Percentiles rank a stretch among this genome's conserved stretches.
Conservation (phyloP, 768 basidiomycete genomes). For the Phanerochaete carnosa region DNA sequence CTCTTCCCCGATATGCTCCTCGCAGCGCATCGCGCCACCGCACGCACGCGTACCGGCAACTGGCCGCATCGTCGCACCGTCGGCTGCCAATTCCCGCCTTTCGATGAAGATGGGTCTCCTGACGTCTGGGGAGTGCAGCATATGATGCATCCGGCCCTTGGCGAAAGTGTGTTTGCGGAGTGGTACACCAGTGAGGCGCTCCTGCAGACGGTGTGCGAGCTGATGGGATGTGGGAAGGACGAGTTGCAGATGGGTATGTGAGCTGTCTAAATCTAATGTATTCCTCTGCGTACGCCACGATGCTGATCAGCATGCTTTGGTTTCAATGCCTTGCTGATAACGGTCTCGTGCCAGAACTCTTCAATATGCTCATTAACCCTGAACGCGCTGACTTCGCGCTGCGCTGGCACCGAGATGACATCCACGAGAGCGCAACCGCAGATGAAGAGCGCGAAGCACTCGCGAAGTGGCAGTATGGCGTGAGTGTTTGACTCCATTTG, state of each 20-base stretch:
- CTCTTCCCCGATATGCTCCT: slow-evolving; percentile 30
- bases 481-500: slow-evolving; percentile 30
- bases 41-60: slow-evolving; percentile 50
- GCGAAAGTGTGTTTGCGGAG: slow-evolving; percentile 52
- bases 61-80: slow-evolving; percentile 72
- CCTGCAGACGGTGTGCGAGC: slow-evolving; percentile 36
- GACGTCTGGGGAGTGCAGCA: slow-evolving; percentile 85
- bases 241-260: slow-evolving; percentile 71
- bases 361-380: slow-evolving; percentile 76
- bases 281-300: not conserved
- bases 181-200: slow-evolving; percentile 66
- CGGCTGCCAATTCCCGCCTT: slow-evolving; percentile 79
- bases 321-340: not conserved
- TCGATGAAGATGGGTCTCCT: slow-evolving; percentile 42
- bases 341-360: slow-evolving; percentile 58
- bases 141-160: slow-evolving; percentile 73
- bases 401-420: slow-evolving; percentile 79
- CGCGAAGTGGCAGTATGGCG: slow-evolving; percentile 60
- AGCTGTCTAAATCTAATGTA: too few species aligned
- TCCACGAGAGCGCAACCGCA: slow-evolving; percentile 50
- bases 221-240: slow-evolving; percentile 55
- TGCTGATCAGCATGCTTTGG: not conserved
- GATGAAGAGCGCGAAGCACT: slow-evolving; percentile 63
- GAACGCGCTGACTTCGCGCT: slow-evolving; percentile 61
- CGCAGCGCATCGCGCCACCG: slow-evolving; percentile 50